Conservation (phyloP, 352 stramenopile species). For the Aphanomyces euteiches region DNA sequence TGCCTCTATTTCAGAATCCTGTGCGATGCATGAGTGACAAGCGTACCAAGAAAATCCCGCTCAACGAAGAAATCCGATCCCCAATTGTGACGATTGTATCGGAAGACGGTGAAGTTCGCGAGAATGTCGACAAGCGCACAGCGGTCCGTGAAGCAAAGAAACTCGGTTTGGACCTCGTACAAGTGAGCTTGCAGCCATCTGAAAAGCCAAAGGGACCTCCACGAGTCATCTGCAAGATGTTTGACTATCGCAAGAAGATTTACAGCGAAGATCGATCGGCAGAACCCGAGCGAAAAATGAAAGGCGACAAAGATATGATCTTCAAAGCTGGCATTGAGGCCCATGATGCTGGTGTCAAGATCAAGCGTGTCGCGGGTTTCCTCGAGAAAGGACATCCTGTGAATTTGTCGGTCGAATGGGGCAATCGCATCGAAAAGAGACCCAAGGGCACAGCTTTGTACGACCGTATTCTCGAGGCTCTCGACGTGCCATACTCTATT, state of each 20-base stretch:
- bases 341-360: conserved; percentile 20
- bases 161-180: conserved; percentile 64
- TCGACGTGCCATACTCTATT: conserved; percentile 11
- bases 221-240: conserved; percentile 25
- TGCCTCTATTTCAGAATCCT: background rate
- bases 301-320: conserved; percentile 21
- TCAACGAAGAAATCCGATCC: conserved; percentile 62
- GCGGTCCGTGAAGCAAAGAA: conserved; percentile 50
- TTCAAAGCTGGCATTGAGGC: conserved; percentile 24
- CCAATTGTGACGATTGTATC: conserved; percentile 51
- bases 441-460: conserved; percentile 9
- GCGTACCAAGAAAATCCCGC: conserved; percentile 45
- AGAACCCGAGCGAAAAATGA: conserved; percentile 11
- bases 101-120: conserved; percentile 48
- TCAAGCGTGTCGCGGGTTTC: conserved; percentile 9
- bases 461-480: conserved; percentile 12
- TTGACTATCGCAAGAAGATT: conserved; percentile 15
- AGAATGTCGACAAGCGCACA: conserved; percentile 47
- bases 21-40: conserved; percentile 35
- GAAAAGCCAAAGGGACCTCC: background rate
- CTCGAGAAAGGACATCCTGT: conserved; percentile 26
- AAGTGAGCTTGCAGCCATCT: conserved; percentile 43
- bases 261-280: background rate
- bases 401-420: conserved; percentile 20
- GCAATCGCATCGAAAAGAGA: conserved; percentile 6